Evolutionary conservation across 208 protist species (phyloP).

Genomic region (Entamoeba nuttalli): DNA sequence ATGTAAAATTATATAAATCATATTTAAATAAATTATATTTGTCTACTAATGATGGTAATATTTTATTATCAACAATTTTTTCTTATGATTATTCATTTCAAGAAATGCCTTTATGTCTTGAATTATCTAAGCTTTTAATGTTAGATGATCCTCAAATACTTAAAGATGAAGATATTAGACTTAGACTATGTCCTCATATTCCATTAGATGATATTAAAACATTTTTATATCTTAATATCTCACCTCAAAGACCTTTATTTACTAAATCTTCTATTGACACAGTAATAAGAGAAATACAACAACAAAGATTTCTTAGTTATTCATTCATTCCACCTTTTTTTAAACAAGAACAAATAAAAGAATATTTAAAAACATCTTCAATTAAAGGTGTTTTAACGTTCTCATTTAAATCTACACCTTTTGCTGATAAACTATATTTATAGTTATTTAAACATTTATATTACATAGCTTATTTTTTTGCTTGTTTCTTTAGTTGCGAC

Average conservation of each 20-base stretch:
- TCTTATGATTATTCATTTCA: background rate
- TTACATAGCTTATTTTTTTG: background rate
- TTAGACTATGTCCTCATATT: background rate
- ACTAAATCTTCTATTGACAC: background rate
- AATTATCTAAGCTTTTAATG: background rate
- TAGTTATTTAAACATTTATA: too few species aligned
- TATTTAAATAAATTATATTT: background rate
- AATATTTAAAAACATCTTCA: background rate
- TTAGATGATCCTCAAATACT: background rate
- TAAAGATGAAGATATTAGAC: background rate
- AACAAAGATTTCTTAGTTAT: background rate
- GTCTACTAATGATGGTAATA: background rate
- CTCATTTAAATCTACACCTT: background rate
- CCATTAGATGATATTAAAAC: background rate
- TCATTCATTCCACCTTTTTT: background rate
- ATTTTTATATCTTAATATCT: background rate
- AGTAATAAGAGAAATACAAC: background rate
- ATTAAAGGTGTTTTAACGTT: background rate
- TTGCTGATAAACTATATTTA: background rate
- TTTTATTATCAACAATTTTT: background rate
- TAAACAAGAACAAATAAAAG: background rate
- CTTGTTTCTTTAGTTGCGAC: background rate
- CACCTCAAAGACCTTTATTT: background rate
- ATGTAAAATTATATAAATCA: background rate
- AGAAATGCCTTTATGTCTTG: background rate